Evolutionary conservation across 1,284 basidiomycete species (phyloP).

Genomic region (Exobasidium rhododendri): DNA sequence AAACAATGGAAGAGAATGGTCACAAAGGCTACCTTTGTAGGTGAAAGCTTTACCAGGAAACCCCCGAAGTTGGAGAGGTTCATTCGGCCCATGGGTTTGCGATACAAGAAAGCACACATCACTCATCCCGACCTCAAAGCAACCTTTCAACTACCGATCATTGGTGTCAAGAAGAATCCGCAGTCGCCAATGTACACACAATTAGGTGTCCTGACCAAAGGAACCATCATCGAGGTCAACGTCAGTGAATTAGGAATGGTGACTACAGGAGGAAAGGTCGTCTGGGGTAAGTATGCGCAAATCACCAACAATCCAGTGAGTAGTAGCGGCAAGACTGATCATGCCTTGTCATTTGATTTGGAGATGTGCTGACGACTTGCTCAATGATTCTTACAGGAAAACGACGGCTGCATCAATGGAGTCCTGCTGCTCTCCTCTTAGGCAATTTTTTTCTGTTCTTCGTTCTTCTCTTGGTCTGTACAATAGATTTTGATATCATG

Average conservation of each 20-base stretch:
- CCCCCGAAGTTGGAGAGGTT: constrained; percentile 99
- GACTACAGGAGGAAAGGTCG: constrained; percentile 91
- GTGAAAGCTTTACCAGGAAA: constrained; percentile 95
- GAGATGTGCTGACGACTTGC: background rate
- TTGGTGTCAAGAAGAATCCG: constrained; percentile 99
- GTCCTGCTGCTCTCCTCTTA: constrained; percentile 13
- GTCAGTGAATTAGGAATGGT: constrained; percentile 74
- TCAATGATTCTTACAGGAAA: constrained; percentile 8
- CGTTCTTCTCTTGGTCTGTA: background rate
- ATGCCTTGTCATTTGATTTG: constrained; percentile 1
- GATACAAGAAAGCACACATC: constrained; percentile 97
- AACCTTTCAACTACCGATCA: constrained; percentile 96
- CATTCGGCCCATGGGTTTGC: constrained; percentile 91
- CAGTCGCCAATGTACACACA: constrained; percentile 90
- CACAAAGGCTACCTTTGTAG: constrained; percentile 97
- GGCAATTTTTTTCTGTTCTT: background rate
- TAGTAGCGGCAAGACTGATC: background rate
- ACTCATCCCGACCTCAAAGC: constrained; percentile 98
- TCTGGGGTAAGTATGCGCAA: constrained; percentile 83
- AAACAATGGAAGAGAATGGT: constrained; percentile 99
- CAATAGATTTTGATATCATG: constrained; percentile 1
- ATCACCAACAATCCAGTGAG: constrained; percentile 61
- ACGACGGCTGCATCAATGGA: constrained; percentile 17
- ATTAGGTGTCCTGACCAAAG: constrained; percentile 95
- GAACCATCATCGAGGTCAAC: constrained; percentile 97